Conservation (phyloP, 2,329 filamentous ascomycete species). For the Botrytis cinerea region DNA sequence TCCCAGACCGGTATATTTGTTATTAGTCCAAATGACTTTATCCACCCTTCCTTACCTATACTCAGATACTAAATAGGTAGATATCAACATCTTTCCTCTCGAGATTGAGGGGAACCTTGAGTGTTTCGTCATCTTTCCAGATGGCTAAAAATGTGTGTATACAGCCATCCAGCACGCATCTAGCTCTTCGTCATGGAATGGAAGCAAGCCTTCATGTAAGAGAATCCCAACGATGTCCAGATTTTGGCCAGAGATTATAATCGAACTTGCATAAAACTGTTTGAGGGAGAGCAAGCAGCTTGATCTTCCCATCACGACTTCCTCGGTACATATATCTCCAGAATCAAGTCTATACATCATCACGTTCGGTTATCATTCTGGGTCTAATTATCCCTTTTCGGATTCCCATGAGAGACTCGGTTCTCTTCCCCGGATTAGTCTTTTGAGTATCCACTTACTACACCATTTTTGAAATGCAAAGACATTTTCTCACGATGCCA, state of each 20-base stretch:
- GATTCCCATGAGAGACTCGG: conserved; percentile 6
- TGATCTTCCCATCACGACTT: not conserved
- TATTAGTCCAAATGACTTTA: not conserved
- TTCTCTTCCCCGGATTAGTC: conserved; percentile 20
- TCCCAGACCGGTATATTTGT: not conserved
- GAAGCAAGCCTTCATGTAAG: not conserved
- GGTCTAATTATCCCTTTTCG: not conserved
- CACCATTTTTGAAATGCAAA: conserved; percentile 11
- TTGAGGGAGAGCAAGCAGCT: not conserved
- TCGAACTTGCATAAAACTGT: not conserved
- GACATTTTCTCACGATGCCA: conserved; percentile 15
- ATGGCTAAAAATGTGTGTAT: not conserved
- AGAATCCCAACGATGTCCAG: not conserved
- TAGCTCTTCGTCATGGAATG: not conserved
- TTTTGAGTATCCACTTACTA: conserved; percentile 11
- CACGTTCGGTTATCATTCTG: not conserved
- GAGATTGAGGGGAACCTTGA: not conserved
- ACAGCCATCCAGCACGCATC: not conserved
- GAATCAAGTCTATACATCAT: not conserved
- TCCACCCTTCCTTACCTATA: not conserved
- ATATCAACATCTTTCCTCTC: not conserved
- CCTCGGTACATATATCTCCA: not conserved
- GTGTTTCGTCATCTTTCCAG: conserved; percentile 4
- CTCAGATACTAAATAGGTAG: not conserved
- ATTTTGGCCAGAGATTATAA: not conserved